Evolutionary conservation across 768 basidiomycete genomes (phyloP), one percentile per base, ranked within the genome.

Genomic region (Lentinula detonsa): DNA sequence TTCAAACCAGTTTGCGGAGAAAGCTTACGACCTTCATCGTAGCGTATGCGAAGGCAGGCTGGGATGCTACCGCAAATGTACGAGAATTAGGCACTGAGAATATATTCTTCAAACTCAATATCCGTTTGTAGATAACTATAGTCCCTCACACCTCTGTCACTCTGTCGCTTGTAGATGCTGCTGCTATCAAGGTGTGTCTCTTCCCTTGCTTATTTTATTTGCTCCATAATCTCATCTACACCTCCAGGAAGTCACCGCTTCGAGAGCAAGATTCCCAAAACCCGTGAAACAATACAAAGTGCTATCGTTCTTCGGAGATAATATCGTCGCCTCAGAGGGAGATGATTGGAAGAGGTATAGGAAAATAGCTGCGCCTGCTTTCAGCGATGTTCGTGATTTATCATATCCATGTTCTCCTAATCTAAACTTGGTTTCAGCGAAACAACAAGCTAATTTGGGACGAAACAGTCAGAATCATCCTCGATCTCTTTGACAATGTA

Each of bases 271-370:
- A 13, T 88, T 86, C 64, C 81, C 84, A 0, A 88, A 88, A 65
- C 81, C 84, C 7, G 65, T 81, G 0, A 63, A 77, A 4, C 66
- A 74, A 31, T 88, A 88, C 63, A 62, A 50, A 1, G 62, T 74
- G 15, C 69, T 88, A 16, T 61, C 70, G 0, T 75, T 84, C 60
- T 88, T 80, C 66, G 87, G 87, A 5, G 66, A 67, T 5, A 90
- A 88, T 63, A 83, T 88, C 48, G 78, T 89, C n/a, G 79, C 77
- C 1, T 82, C 84, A 0, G 87, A 88, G 65, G 83, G 81, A 21
- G 80, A 83, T 3, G 76, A 83, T 61, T 89, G 86, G 86, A 86
- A 86, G 69, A 79, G 79, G 34, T 85, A 85, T 63, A 72, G 86
- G 50, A 85, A 83, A 67, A 79, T 88, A 45, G 73, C 80, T 16